phyloP scores from a whole-genome alignment of 2,329 filamentous ascomycete genomes.

The Sporothrix dimorphospora region DNA sequence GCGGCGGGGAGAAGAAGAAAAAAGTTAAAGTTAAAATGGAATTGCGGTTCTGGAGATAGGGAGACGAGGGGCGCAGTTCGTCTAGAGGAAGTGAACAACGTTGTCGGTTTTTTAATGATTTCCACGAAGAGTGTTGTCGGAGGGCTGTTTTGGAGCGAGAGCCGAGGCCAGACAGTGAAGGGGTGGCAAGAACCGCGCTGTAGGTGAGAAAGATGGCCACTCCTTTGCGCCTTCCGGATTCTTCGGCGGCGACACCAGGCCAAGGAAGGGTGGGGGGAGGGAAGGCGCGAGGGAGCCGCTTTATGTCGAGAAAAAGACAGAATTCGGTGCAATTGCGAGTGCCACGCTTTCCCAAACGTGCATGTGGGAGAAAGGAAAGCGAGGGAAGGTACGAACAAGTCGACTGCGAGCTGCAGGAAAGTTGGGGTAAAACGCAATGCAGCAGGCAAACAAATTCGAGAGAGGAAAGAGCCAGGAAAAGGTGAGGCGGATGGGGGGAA shows the following conservation, averaged over 20 bases:
- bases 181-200: slow-evolving; percentile 5
- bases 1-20: not conserved
- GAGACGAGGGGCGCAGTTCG: no score
- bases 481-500: not conserved
- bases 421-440: not conserved
- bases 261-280: not conserved
- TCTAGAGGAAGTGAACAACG: not conserved
- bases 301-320: not conserved
- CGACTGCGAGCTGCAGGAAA: slow-evolving; percentile 6
- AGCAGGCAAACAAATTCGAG: not conserved
- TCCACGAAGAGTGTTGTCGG: not conserved
- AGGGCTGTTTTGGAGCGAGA: not conserved
- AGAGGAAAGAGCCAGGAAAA: slow-evolving; percentile 4
- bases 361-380: not conserved
- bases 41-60: not conserved
- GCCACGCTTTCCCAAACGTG: not conserved
- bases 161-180: not conserved
- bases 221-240: slow-evolving; percentile 18
- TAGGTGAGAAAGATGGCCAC: not conserved
- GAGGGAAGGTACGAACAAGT: not conserved
- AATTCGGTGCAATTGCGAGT: not conserved
- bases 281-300: slow-evolving; percentile 5
- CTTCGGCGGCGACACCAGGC: slow-evolving; percentile 7
- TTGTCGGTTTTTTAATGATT: not conserved
- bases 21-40: not conserved